These are phyloP conservation scores for Oxyria digyna DNA, from an alignment of 148 eudicot species.

Conservation along the genomic window DNA sequence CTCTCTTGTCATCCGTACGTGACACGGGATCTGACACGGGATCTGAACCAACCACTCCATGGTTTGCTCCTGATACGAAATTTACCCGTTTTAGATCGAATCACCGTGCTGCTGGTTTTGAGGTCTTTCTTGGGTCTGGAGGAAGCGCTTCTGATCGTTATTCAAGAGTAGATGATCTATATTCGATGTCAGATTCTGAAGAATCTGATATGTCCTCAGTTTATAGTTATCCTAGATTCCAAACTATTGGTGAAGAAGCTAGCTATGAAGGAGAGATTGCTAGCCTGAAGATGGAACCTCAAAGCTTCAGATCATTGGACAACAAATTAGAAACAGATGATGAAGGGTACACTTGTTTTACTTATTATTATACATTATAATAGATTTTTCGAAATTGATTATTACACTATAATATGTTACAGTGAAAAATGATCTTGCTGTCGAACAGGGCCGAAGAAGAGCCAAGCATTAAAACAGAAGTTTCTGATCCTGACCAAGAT, in stretches of 20 bases:
- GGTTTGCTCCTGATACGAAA: conserved; percentile 36
- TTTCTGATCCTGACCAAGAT: conserved; percentile 25
- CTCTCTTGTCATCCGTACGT: conserved; percentile 54
- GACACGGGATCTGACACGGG: too few relatives aligned
- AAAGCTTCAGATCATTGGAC: conserved; percentile 24
- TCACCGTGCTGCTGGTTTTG: conserved; percentile 89
- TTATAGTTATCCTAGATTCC: conserved; percentile 35
- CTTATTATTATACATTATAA: too few relatives aligned
- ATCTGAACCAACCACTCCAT: conserved; percentile 37
- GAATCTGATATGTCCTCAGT: conserved; percentile 83
- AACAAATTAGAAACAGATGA: too few relatives aligned
- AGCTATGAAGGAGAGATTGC: conserved; percentile 54
- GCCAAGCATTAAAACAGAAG: conserved; percentile 20
- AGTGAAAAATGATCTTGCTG: too few relatives aligned
- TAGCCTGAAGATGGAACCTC: conserved; percentile 40
- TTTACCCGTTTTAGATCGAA: conserved; percentile 40
- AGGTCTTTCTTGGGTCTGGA: conserved; percentile 59
- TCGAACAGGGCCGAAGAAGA: conserved; percentile 10
- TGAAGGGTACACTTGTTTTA: too few relatives aligned
- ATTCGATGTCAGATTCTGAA: conserved; percentile 62
- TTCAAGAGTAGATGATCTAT: conserved; percentile 52
- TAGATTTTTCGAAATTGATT: too few relatives aligned
- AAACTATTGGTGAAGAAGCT: conserved; percentile 31
- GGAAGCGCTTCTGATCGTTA: conserved; percentile 41
- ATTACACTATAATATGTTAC: too few relatives aligned